A percentile compares a stretch with the other conserved stretches of the same genome.
Evolutionary conservation across 1,284 basidiomycete species (phyloP).

Genomic region (Neonothopanus nambi): DNA sequence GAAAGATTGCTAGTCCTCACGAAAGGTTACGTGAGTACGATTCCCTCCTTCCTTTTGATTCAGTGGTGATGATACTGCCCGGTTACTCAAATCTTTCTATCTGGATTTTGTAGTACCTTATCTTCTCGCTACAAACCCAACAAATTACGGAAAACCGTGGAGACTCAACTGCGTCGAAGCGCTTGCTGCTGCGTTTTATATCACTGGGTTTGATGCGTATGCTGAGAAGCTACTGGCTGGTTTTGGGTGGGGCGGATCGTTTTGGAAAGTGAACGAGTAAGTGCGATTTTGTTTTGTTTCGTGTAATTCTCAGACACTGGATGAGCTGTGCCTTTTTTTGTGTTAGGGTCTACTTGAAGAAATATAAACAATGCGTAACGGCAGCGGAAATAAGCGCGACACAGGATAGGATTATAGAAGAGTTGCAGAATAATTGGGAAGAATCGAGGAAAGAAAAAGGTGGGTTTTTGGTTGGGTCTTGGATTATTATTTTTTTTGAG

Average conservation of each 20-base stretch:
- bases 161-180: constrained; percentile 91
- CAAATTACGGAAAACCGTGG: constrained; percentile 96
- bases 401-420: constrained; percentile 75
- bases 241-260: constrained; percentile 89
- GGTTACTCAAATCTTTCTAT: no score
- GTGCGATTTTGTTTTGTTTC: no score
- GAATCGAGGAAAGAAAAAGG: constrained; percentile 54
- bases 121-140: constrained; percentile 89
- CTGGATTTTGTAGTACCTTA: constrained; percentile 78
- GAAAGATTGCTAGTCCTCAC: constrained; percentile 68
- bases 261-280: constrained; percentile 82
- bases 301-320: background rate
- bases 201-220: constrained; percentile 81
- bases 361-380: constrained; percentile 71
- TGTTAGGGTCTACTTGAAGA: constrained; percentile 61
- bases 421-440: constrained; percentile 66
- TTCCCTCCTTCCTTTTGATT: no score
- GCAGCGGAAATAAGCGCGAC: constrained; percentile 63
- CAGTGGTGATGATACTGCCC: no score
- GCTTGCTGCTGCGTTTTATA: constrained; percentile 89
- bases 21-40: constrained; percentile 91
- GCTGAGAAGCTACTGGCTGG: constrained; percentile 75
- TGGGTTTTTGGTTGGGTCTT: constrained; percentile 21
- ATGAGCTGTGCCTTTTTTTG: no score
- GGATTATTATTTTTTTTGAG: background rate